phyloP scores from a whole-genome alignment of 805 yeast genomes.

The Starmerella stellata region DNA sequence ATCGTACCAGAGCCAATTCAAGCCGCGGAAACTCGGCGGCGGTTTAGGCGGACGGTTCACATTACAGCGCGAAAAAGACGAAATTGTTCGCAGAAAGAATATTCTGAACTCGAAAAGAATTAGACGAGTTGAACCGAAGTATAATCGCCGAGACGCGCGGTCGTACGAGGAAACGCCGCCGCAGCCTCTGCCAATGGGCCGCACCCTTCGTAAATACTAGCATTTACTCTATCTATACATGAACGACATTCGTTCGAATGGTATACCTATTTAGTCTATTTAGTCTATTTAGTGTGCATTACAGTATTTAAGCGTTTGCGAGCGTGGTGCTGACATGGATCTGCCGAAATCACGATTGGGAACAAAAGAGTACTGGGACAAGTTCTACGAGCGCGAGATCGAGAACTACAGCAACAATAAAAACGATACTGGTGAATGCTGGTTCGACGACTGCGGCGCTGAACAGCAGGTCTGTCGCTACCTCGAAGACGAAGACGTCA shows the following conservation, averaged over 20 bases:
- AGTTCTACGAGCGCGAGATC: constrained; percentile 58
- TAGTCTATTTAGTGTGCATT: too few relatives aligned
- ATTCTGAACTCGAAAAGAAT: background rate
- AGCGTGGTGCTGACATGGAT: background rate
- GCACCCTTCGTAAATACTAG: background rate
- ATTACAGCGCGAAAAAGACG: constrained; percentile 5
- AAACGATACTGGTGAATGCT: constrained; percentile 82
- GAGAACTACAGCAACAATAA: constrained; percentile 54
- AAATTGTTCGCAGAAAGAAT: constrained; percentile 5
- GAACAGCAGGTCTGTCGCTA: constrained; percentile 68
- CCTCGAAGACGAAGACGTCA: constrained; percentile 30
- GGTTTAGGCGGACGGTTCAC: constrained; percentile 57
- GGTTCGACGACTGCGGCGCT: constrained; percentile 94
- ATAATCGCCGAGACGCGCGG: background rate
- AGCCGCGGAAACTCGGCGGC: constrained; percentile 48
- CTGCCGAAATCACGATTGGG: constrained; percentile 38
- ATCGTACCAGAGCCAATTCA: constrained; percentile 18
- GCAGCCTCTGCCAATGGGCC: background rate
- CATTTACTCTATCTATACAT: too few relatives aligned
- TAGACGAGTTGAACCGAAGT: background rate
- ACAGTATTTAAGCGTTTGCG: too few relatives aligned
- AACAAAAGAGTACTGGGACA: constrained; percentile 81
- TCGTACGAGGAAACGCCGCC: background rate
- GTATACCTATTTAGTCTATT: too few relatives aligned
- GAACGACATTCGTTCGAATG: too few relatives aligned